Evolutionary conservation across 2,329 filamentous ascomycete genomes (phyloP).

Genomic region (Magnaporthiopsis incrustans): DNA sequence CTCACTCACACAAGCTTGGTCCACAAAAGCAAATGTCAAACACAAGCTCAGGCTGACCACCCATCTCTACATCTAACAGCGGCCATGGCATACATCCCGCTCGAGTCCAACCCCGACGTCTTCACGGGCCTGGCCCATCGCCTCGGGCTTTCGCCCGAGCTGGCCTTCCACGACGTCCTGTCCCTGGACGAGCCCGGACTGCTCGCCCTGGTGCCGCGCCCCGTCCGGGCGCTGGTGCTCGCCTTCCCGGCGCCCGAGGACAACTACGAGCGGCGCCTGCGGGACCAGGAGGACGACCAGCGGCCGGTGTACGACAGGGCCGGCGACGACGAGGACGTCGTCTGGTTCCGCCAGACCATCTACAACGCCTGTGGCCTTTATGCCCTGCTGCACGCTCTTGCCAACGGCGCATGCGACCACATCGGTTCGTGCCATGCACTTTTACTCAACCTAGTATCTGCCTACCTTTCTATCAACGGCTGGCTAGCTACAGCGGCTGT

Average conservation of each 20-base stretch:
- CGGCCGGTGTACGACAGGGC: constrained; percentile 1
- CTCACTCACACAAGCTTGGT: too few species aligned
- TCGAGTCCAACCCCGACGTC: constrained; percentile 74
- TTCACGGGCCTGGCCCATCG: constrained; percentile 77
- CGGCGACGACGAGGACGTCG: constrained; percentile 50
- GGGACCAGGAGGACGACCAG: constrained; percentile 53
- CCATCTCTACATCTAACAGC: neutral
- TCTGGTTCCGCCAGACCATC: constrained; percentile 85
- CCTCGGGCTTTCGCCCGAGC: constrained; percentile 67
- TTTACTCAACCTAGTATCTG: neutral
- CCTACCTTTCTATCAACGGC: neutral
- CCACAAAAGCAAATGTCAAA: too few species aligned
- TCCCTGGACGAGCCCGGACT: constrained; percentile 79
- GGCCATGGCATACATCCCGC: constrained; percentile 43
- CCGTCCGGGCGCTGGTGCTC: constrained; percentile 79
- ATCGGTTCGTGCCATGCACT: neutral
- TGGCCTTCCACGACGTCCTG: constrained; percentile 86
- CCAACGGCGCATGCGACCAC: constrained; percentile 52
- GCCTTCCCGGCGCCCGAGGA: constrained; percentile 74
- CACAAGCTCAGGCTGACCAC: too few species aligned
- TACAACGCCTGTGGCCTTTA: constrained; percentile 76
- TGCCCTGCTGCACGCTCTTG: constrained; percentile 64
- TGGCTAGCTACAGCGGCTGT: neutral
- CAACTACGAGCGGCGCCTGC: constrained; percentile 68
- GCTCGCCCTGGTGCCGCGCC: constrained; percentile 79